These are phyloP conservation scores for Cardamine chenopodiifolia DNA, from an alignment of 345 rosid species.

Conservation along the genomic window DNA sequence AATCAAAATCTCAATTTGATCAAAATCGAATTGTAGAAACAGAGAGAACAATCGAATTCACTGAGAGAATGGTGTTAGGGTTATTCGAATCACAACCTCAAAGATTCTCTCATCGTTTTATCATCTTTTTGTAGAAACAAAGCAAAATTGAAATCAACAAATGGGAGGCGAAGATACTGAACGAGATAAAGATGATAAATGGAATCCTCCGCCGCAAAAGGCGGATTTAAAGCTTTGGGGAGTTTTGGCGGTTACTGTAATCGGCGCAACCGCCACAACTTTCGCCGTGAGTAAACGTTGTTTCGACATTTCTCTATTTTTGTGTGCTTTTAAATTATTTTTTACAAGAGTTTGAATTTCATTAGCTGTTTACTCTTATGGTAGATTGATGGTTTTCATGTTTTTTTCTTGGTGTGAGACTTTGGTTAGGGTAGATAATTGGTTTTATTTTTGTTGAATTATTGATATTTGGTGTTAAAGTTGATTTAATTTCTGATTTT, in stretches of 20 bases:
- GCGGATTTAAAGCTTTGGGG: conserved; percentile 73
- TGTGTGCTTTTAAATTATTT: not conserved
- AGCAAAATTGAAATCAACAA: conserved; percentile 1
- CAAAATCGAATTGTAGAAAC: not conserved
- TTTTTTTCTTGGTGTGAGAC: not conserved
- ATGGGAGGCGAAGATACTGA: conserved; percentile 54
- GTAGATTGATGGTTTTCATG: not conserved
- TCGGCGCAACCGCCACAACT: conserved; percentile 94
- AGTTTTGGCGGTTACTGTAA: conserved; percentile 63
- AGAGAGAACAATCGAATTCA: conserved; percentile 9
- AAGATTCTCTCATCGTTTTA: not conserved
- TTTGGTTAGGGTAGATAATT: not conserved
- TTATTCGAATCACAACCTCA: conserved; percentile 11
- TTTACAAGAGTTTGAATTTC: too few species aligned
- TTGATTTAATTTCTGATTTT: not conserved
- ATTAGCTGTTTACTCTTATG: not conserved
- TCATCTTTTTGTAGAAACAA: conserved; percentile 1
- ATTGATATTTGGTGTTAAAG: not conserved
- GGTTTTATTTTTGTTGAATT: not conserved
- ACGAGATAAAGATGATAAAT: conserved; percentile 45
- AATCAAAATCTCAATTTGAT: not conserved
- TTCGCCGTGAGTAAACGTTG: conserved; percentile 59
- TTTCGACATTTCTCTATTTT: not conserved
- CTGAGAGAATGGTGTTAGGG: conserved; percentile 43
- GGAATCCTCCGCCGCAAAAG: conserved; percentile 49